phyloP scores from a whole-genome alignment of 164 flowering plant genomes.

The Macadamia integrifolia region DNA sequence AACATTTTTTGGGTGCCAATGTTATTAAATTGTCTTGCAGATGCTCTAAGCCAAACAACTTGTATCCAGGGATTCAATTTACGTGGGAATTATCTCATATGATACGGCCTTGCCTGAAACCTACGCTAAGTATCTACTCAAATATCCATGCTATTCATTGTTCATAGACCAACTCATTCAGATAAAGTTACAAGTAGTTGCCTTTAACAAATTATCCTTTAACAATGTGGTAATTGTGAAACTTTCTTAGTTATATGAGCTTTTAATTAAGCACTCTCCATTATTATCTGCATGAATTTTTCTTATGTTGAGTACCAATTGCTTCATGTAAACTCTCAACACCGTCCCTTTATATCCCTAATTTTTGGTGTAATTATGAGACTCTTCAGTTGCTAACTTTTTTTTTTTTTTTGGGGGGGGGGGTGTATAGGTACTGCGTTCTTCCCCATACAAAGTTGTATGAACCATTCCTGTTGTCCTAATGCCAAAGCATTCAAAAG shows the following conservation, averaged over 20 bases:
- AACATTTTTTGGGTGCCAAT: no score
- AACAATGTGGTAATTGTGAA: neutral
- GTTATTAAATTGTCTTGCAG: no score
- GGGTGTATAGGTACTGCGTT: slow-evolving; percentile 70
- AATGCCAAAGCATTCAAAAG: slow-evolving; percentile 96
- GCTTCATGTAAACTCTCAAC: neutral
- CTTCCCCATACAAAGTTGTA: slow-evolving; percentile 90
- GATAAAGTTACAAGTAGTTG: neutral
- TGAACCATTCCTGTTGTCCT: slow-evolving; percentile 94
- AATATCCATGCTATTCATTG: no score
- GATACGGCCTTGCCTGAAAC: no score
- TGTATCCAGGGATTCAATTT: no score
- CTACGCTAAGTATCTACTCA: no score
- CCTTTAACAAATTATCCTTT: neutral
- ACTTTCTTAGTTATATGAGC: no score
- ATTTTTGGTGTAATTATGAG: neutral
- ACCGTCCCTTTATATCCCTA: neutral
- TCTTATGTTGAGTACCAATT: neutral
- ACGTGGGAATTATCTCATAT: no score
- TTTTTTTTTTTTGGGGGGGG: neutral
- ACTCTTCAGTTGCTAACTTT: neutral
- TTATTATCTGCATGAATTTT: neutral
- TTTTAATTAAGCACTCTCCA: no score
- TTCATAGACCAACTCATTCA: no score
- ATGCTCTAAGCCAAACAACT: no score